Evolutionary conservation across 2,329 filamentous ascomycete genomes (phyloP), one percentile per base, ranked within the genome.

Genomic region (Exophiala sideris): DNA sequence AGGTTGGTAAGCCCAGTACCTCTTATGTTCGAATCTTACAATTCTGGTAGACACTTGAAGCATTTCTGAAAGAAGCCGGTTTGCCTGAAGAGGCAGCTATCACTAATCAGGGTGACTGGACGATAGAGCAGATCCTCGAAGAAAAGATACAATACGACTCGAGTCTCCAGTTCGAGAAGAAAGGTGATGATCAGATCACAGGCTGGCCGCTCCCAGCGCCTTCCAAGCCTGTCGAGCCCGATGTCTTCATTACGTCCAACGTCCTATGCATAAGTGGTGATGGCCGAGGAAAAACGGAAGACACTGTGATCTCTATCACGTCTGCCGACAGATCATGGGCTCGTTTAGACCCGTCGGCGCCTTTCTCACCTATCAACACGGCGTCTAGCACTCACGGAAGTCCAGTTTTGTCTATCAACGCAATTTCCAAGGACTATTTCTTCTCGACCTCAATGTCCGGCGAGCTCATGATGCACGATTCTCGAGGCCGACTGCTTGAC

Each of bases 361-460:
- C 57, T 5, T 60, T 57, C 38, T n/a, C 39, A 5, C 51, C 45
- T 18, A 11, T 32, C 5, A 12, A 39, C 5, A 46, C 48, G 1
- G 48, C 55, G 3, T 38, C 40, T 2, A 57, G 57, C 40, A 61
- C 65, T 24, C 54, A 60, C 39, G 58, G 56, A 14, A 62, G 61
- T 10, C 81, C 82, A 0, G 75, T 84, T 32, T 67, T 85, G 9
- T 82, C 80, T 16, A 72, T 75, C 48, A 65, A 70, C 24, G 68
- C 73, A 5, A 57, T 82, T 5, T 61, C 68, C 5, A 60, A 70
- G n/a, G 70, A 60, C 45, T 75, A 75, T 60, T 59, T 82, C 11
- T 64, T 84, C n/a, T 71, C 77, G 47, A 75, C 77, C 14, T 80
- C 76, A 41, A 85, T 85, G 82, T 83, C 81, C 8, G 82, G 82